These are phyloP conservation scores for Fusarium robinianum DNA, from an alignment of 2,329 filamentous ascomycete species.

Conservation along the genomic window DNA sequence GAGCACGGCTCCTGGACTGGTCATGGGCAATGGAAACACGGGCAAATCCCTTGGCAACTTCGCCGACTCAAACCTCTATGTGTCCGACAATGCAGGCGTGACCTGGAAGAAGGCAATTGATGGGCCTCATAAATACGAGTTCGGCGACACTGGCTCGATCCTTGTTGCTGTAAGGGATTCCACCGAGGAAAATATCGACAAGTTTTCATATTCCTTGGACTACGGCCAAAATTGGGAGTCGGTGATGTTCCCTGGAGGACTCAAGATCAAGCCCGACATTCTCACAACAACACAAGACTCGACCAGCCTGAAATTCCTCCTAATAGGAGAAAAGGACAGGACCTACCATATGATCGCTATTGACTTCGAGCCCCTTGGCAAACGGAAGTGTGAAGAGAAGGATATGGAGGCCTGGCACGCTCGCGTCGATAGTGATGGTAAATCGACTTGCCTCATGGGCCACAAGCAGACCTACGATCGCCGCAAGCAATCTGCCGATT, in stretches of 20 bases:
- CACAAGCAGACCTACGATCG: conserved; percentile 86
- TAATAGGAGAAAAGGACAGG: conserved; percentile 66
- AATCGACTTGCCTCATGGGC: conserved; percentile 92
- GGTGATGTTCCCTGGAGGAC: conserved; percentile 66
- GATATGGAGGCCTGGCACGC: conserved; percentile 92
- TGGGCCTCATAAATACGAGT: conserved; percentile 92
- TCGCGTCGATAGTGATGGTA: conserved; percentile 75
- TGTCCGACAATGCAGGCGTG: conserved; percentile 88
- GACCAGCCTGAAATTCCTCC: conserved; percentile 86
- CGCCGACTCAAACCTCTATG: conserved; percentile 75
- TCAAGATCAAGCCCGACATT: conserved; percentile 71
- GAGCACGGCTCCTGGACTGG: conserved; percentile 86
- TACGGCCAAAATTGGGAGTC: conserved; percentile 85
- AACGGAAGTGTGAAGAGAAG: conserved; percentile 73
- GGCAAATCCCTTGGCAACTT: conserved; percentile 75
- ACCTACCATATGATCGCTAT: conserved; percentile 72
- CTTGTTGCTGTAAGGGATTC: conserved; percentile 82
- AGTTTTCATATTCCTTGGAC: conserved; percentile 78
- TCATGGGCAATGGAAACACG: conserved; percentile 93
- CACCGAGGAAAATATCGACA: conserved; percentile 59
- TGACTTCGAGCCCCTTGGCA: conserved; percentile 81
- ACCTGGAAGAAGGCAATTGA: conserved; percentile 78
- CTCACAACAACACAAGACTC: conserved; percentile 92
- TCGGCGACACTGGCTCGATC: conserved; percentile 90
- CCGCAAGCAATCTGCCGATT: conserved; percentile 84